Base-by-base conservation (phyloP, 352 stramenopile species). In the Pythium phragmiticola region DNA sequence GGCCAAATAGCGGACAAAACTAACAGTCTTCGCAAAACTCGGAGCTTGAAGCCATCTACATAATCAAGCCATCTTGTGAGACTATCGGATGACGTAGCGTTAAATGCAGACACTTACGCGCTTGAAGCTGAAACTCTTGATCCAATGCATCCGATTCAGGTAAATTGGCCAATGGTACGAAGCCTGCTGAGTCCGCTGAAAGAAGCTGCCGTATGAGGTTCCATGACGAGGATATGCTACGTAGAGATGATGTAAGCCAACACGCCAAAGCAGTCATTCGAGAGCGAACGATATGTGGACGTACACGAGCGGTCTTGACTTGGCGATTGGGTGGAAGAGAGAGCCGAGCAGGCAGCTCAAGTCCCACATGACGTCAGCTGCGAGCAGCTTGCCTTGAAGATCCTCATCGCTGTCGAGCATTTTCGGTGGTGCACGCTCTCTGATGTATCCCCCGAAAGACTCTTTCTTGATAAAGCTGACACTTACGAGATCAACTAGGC, bases 281-380 rank as follows among this genome's bases (percentile, higher is more conserved):
- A 16, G 19, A 37, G 30, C 17, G 30, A 11, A 45, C 5, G 26
- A 21, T 12, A 37, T 53, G 41, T 2, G 19, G 26, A 58, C 51
- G n/a, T 48, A 58, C 51, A 58, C 36, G 23, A 58, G 34, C 4
- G 51, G 51, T 23, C 19, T 48, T 6, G 37, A 61, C 13, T 30
- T 19, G n/a, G 54, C 26, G 26, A 46, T 28, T n/a, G 46, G 34
- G 42, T 47, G 26, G 57, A 65, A 51, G 0, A 70, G n/a, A 30
- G 45, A 33, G 2, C 14, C 36, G 16, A 70, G 39, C n/a, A 61
- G 11, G 6, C 50, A 60, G 17, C 42, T 62, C 11, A 70, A 34
- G 23, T 70, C 63, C 63, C 63, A 70, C 2, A 70, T n/a, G 13
- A 57, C 47, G 39, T 70, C 63, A 14, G 58, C 47, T n/a, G 63